Evolutionary conservation across 2,329 filamentous ascomycete species (phyloP), one percentile per base, ranked within the genome.

Genomic region (Parafenestella ontariensis): DNA sequence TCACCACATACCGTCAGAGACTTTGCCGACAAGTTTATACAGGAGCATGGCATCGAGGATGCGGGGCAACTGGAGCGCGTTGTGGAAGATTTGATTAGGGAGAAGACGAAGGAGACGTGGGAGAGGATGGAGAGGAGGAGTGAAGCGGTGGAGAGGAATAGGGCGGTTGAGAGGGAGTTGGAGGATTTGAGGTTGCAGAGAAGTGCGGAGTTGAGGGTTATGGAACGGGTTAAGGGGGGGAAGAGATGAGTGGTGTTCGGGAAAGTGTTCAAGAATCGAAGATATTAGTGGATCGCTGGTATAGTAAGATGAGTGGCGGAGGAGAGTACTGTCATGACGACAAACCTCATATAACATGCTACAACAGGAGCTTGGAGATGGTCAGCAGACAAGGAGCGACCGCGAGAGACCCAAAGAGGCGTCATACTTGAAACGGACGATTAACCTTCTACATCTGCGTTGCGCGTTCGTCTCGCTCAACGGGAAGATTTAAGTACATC

Each of bases 191-290:
- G 71, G 49, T 72, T 79, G 54, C 75, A 80, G 70, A 74, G 80
- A 62, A 71, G 71, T 43, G 75, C 78, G 49, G 80, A 82, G 67
- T 59, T 78, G 53, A 76, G 76, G 66, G 74, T 81, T 31, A 68
- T 77, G 63, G 73, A 77, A 58, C 75, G 72, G 64, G 71, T 78
- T 52, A 75, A 71, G 56, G 66, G 60, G 50, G 72, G 64, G 54
- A 75, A 73, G 61, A 58, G 55, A 48, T 54, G 54, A 43, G 40
- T 31, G 3, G 20, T 34, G 4, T 10, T 28, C 31, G n/a, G 13
- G 13, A n/a, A 13, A n/a, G 13, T 23, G 37, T 21, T 37, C 7
- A 15, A 20, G n/a, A n/a, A n/a, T n/a, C n/a, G n/a, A n/a, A n/a
- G n/a, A n/a, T n/a, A n/a, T n/a, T n/a, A n/a, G n/a, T n/a, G n/a